Conservation (phyloP, 2,329 filamentous ascomycete genomes). For the Pseudogymnoascus sp. region DNA sequence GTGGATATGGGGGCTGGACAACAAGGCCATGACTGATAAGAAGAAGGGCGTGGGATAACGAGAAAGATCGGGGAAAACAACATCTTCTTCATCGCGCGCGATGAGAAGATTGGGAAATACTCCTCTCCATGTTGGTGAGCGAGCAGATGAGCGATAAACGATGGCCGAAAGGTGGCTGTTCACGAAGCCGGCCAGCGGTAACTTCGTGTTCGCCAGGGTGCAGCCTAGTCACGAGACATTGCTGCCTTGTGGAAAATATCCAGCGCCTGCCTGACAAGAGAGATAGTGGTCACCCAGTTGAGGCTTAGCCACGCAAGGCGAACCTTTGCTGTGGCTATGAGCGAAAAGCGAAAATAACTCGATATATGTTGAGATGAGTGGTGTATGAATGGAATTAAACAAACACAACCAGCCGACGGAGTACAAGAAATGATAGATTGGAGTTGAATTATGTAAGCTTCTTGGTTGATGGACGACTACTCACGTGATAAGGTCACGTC, state of each 20-base stretch:
- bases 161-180: background rate
- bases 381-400: conserved; percentile 7
- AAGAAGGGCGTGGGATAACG: background rate
- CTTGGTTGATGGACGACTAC: background rate
- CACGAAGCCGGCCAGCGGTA: background rate
- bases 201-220: background rate
- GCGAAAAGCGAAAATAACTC: background rate
- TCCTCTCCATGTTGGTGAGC: background rate
- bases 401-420: background rate
- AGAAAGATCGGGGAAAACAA: background rate
- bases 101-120: background rate
- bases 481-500: background rate
- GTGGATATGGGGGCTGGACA: background rate
- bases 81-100: background rate
- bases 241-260: background rate
- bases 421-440: background rate
- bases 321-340: background rate
- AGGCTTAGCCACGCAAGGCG: conserved; percentile 1
- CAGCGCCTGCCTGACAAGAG: background rate
- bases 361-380: background rate
- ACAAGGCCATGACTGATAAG: conserved; percentile 1
- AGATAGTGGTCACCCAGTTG: background rate
- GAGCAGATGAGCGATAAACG: background rate
- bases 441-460: background rate
- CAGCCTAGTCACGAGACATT: conserved; percentile 7